These are phyloP conservation scores for Calocybe gangraenosa DNA, from an alignment of 768 basidiomycete genomes.

Conservation along the genomic window DNA sequence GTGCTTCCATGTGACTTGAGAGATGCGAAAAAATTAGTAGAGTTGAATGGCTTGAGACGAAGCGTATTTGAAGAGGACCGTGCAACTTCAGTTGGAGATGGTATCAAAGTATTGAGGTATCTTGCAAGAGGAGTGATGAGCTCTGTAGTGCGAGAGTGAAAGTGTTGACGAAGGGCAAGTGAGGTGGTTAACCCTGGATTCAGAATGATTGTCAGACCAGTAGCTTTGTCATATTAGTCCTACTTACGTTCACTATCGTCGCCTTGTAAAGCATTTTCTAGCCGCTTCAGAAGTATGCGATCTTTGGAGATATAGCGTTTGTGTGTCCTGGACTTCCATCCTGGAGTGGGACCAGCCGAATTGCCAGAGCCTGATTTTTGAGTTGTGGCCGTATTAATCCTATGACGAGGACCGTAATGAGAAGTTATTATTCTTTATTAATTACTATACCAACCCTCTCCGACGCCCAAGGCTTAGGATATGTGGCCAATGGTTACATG, in stretches of 20 bases:
- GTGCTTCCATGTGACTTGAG: conserved; percentile 66
- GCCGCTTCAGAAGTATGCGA: conserved; percentile 60
- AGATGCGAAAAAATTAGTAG: conserved; percentile 64
- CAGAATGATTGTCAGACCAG: conserved; percentile 7
- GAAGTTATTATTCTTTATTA: too few relatives aligned
- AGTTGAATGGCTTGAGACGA: conserved; percentile 68
- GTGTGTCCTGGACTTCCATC: conserved; percentile 77
- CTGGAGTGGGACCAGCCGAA: conserved; percentile 54
- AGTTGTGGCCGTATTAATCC: conserved; percentile 6
- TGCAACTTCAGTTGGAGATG: conserved; percentile 55
- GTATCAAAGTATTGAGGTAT: conserved; percentile 86
- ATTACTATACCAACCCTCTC: conserved; percentile 31
- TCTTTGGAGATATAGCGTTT: conserved; percentile 87
- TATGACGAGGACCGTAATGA: too few relatives aligned
- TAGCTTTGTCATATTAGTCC: background rate
- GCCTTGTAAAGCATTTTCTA: conserved; percentile 59
- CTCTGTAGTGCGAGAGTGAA: conserved; percentile 79
- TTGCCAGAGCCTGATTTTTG: conserved; percentile 22
- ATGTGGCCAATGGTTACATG: conserved; percentile 85
- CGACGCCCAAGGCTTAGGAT: conserved; percentile 63
- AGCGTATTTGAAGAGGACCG: conserved; percentile 25
- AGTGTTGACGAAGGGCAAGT: conserved; percentile 70
- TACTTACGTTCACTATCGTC: conserved; percentile 50
- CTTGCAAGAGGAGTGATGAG: conserved; percentile 87
- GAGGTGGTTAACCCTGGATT: conserved; percentile 56